phyloP scores from a whole-genome alignment of 1,139 yeast species.

The Geotrichum reessii region DNA sequence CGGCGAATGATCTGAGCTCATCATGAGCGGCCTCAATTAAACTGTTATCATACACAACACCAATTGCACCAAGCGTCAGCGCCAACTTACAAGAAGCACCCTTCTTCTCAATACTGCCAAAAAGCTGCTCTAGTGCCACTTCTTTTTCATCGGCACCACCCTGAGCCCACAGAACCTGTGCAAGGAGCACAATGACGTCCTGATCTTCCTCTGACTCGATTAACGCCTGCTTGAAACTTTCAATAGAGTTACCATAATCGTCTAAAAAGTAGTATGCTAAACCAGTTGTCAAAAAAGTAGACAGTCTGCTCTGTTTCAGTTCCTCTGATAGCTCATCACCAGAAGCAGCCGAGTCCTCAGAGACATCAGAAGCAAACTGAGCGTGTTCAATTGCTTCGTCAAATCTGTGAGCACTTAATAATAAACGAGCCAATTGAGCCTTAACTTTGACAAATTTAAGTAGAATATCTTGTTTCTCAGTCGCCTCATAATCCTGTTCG shows the following conservation, averaged over 20 bases:
- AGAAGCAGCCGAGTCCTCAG: constrained; percentile 39
- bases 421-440: constrained; percentile 63
- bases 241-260: constrained; percentile 59
- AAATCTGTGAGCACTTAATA: constrained; percentile 54
- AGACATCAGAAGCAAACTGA: constrained; percentile 49
- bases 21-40: constrained; percentile 62
- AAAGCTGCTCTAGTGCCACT: constrained; percentile 56
- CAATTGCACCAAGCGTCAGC: constrained; percentile 73
- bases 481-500: constrained; percentile 55
- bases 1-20: constrained; percentile 52
- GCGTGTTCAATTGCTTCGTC: constrained; percentile 58
- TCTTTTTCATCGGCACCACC: constrained; percentile 68
- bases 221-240: constrained; percentile 58
- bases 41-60: constrained; percentile 55
- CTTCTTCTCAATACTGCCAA: constrained; percentile 51
- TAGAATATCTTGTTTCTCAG: constrained; percentile 47
- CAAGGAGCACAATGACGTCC: constrained; percentile 62
- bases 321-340: constrained; percentile 27
- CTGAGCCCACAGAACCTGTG: constrained; percentile 74
- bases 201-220: constrained; percentile 50
- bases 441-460: constrained; percentile 53
- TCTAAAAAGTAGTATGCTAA: constrained; percentile 58
- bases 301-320: constrained; percentile 37
- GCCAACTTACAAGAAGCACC: constrained; percentile 60
- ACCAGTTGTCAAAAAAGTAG: constrained; percentile 66